Evolutionary conservation across 441 rosid species (phyloP), one percentile per base, ranked within the genome.

Genomic region (Iberis amara): DNA sequence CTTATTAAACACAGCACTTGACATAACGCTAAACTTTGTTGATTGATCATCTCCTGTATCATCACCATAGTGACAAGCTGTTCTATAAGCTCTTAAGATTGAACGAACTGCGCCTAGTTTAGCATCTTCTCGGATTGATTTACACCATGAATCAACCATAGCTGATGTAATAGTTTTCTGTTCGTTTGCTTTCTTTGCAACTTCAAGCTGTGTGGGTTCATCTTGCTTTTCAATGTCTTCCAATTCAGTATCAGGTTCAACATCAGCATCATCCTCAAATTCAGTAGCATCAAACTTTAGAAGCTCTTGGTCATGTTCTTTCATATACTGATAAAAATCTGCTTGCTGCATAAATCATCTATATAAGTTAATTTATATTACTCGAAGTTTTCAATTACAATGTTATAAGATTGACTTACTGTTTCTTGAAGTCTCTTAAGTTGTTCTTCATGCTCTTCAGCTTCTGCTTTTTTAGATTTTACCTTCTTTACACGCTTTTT

Each of bases 41-140:
- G 86, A 55, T 43, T 84, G 68, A 14, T 78, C 84, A 45, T 68
- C 87, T 47, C 71, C 94, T 0, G 72, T 65, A 63, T 91, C 98
- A 76, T 88, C 96, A 41, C 98, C 98, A 43, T 85, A 85, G 69
- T 91, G 96, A 64, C 95, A 85, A 6, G 96, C 96, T 54, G 76
- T 78, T 76, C 95, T 78, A 68, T 80, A 91, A 72, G 91, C 98
- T 72, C 78, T 79, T 81, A 86, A 55, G 47, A 91, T 80, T 61
- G 84, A 75, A 55, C 86, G 95, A 45, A 82, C 71, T 7, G 77
- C 81, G 52, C 91, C 77, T 56, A 88, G 58, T 69, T 77, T 85
- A 4, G 74, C 72, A 24, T 77, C 75, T 62, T 80, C 78, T 63
- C 37, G 64, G 55, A 81, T 78, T 50, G 82, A 64, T 24, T 70